Evolutionary conservation across 495 filamentous ascomycete genomes (phyloP), one percentile per base, ranked within the genome.

Genomic region (Trichoderma orchidacearum): DNA sequence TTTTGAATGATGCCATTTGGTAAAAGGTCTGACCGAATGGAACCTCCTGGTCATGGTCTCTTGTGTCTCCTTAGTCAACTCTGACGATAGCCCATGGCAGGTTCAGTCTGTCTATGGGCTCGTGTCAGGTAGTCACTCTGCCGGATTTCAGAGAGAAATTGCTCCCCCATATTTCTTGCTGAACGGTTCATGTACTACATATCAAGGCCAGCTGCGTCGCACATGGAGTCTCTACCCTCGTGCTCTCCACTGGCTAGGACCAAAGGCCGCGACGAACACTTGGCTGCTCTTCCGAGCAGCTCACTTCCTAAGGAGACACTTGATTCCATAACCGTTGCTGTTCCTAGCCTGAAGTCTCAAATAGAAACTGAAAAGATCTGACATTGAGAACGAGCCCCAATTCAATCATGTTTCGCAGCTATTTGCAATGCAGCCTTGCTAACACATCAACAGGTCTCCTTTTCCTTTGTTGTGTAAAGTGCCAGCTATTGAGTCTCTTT

Each of bases 241-340:
- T 63, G 53, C 41, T 60, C 57, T 51, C 65, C 45, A 68, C 64
- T 63, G 61, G 60, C 53, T 57, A 30, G 57, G 63, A 68, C 73
- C 70, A 77, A 77, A 75, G 75, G 75, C 75, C 69, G 66, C 65
- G 68, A 70, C 63, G 60, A 58, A 77, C 58, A 77, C 32, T 21
- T 6, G 36, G 27, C 15, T 53, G 23, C 29, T 18, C 41, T 25
- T 25, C 6, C 21, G 21, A 48, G 41, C 41, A 27, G 17, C 12
- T 35, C n/a, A 38, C 29, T 30, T 55, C 45, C 38, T 36, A 51
- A 30, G 59, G 31, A 59, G 54, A 53, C 55, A 21, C 29, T 31
- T 27, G 53, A 32, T 61, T 59, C 55, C 58, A 60, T 66, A 70
- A 60, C 68, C 68, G 68, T 56, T 64, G 68, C 57, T 60, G 65